Base-by-base conservation (phyloP, 106 monocot genomes). In the Allium cepa region DNA sequence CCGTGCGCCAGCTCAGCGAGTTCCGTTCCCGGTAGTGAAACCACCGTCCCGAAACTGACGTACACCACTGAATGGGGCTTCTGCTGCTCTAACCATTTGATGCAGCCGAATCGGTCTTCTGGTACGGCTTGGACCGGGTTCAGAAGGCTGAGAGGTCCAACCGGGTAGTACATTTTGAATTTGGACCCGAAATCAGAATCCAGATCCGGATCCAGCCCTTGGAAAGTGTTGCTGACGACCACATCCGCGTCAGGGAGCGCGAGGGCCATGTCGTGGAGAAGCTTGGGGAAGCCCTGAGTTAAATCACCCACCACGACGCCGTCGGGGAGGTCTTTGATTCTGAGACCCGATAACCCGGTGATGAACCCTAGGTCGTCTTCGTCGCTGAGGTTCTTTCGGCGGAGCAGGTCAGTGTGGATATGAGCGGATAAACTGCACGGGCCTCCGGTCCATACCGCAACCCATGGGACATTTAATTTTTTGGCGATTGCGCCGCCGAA, bases 261-360 rank as follows among this genome's bases (percentile, higher is more conserved):
- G 2, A 10, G 26, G 27, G 66, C 78, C 81, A 79, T 79, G 1
- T 49, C 16, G 69, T 79, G 66, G 56, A 81, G 78, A 56, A 85
- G 58, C n/a, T 1, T 10, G 47, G 78, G 13, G 68, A 85, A 72
- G 15, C 14, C 59, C 13, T 60, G 69, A 59, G 64, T 26, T 17
- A 71, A 47, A 50, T 72, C 47, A 27, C 80, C 85, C 47, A 49
- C 59, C 52, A 85, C 75, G 17, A 85, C 26, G 4, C 78, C 85
- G 60, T 81, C 78, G 0, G 80, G 80, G 26, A 85, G 61, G 48
- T 81, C 85, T n/a, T 69, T n/a, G n/a, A 72, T 66, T 15, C 75
- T 69, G 11, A 72, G 17, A 56, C 57, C 62, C 8, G 77, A 67
- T 3, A 85, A 68, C 8, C 85, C 75, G 2, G 80, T 74, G 18